Conservation (phyloP, 441 rosid species). For the Aleurites moluccanus region DNA sequence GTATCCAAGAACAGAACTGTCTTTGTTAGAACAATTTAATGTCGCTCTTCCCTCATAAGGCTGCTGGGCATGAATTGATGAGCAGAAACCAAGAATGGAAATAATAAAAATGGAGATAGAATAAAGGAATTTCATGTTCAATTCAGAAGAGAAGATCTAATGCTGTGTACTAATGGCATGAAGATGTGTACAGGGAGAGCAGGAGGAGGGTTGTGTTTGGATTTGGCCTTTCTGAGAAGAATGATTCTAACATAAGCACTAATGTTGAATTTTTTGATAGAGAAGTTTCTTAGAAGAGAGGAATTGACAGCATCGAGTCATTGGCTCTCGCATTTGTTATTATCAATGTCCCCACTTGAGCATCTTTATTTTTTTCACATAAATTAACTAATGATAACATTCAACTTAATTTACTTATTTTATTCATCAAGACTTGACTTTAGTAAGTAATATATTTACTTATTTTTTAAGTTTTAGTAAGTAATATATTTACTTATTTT, state of each 20-base stretch:
- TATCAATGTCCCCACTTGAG: too few relatives aligned
- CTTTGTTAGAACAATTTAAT: slow-evolving; percentile 37
- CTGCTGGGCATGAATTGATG: slow-evolving; percentile 56
- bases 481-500: too few relatives aligned
- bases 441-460: too few relatives aligned
- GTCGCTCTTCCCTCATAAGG: slow-evolving; percentile 53
- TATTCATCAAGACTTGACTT: too few relatives aligned
- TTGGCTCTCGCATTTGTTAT: too few relatives aligned
- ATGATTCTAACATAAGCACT: not conserved
- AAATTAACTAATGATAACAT: too few relatives aligned
- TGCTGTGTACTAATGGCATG: not conserved
- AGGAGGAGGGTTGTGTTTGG: not conserved
- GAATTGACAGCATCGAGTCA: not conserved
- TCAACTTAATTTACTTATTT: too few relatives aligned
- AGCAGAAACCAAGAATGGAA: slow-evolving; percentile 15
- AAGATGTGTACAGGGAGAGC: not conserved
- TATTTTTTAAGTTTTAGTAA: too few relatives aligned
- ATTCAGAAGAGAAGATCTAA: not conserved
- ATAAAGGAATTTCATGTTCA: slow-evolving; percentile 30
- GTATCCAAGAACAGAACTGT: slow-evolving; percentile 60
- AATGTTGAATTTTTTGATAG: not conserved
- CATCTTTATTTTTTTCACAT: too few relatives aligned
- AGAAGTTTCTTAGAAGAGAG: slow-evolving; percentile 3
- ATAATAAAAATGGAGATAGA: slow-evolving; percentile 14
- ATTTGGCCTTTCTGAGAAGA: not conserved